Evolutionary conservation across 1,284 basidiomycete species (phyloP).

Genomic region (Sporisorium sorghi): DNA sequence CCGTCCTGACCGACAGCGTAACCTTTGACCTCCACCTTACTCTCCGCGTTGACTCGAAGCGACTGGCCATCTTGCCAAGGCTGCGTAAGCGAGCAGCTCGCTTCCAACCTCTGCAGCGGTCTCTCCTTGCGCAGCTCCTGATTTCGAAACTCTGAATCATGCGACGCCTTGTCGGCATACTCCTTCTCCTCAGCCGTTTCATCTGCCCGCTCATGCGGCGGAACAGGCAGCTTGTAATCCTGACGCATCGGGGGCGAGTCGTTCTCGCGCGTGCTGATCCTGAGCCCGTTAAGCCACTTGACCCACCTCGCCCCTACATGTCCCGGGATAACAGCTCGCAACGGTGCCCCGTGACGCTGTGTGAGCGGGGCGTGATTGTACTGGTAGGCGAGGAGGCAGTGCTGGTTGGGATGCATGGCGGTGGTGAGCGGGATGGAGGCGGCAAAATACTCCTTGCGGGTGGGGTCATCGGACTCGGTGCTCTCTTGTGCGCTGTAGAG

Average conservation of each 20-base stretch:
- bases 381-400: constrained; percentile 38
- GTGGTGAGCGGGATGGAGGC: constrained; percentile 48
- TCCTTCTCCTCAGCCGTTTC: constrained; percentile 68
- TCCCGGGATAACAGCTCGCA: constrained; percentile 78
- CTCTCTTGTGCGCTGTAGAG: constrained; percentile 47
- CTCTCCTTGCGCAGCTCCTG: constrained; percentile 10
- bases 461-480: constrained; percentile 39
- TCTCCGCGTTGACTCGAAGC: not conserved
- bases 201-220: constrained; percentile 74
- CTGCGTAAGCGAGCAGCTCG: constrained; percentile 38
- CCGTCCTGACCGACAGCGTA: constrained; percentile 54
- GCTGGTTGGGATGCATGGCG: constrained; percentile 53
- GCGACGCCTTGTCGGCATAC: constrained; percentile 19
- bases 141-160: constrained; percentile 24
- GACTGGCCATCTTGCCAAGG: constrained; percentile 15
- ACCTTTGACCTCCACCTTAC: constrained; percentile 22
- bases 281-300: constrained; percentile 76
- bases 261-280: constrained; percentile 16
- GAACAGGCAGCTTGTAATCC: constrained; percentile 34
- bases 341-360: constrained; percentile 77
- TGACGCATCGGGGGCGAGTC: constrained; percentile 39
- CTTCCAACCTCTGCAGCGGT: constrained; percentile 42
- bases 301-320: constrained; percentile 80
- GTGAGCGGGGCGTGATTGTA: constrained; percentile 73
- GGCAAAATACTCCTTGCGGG: constrained; percentile 36